Percentiles rank a stretch among this genome's conserved stretches.
phyloP scores from a whole-genome alignment of 306 rosid genomes.

The Cercis canadensis region DNA sequence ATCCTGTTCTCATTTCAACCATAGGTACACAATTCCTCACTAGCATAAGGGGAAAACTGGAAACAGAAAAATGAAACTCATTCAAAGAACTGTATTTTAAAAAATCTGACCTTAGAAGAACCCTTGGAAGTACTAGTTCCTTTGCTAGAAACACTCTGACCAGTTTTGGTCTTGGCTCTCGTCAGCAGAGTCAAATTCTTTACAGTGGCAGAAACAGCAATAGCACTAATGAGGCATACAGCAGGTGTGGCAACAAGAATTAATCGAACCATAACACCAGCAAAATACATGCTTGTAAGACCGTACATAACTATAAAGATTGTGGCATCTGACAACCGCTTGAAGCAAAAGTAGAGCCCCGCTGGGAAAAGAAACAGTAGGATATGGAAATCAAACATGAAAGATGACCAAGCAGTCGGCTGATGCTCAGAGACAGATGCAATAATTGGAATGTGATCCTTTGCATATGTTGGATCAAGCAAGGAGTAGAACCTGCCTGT shows the following conservation, averaged over 20 bases:
- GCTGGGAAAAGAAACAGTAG: slow-evolving; percentile 96
- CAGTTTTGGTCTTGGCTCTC: slow-evolving; percentile 69
- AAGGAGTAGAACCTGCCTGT: slow-evolving; percentile 96
- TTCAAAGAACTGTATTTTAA: slow-evolving; percentile 12
- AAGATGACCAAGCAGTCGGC: slow-evolving; percentile 99
- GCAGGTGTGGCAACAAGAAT: slow-evolving; percentile 99
- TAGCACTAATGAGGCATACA: slow-evolving; percentile 94
- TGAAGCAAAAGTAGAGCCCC: slow-evolving; percentile 98
- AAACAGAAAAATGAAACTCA: slow-evolving; percentile 13
- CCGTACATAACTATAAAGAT: slow-evolving; percentile 97
- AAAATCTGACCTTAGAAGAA: slow-evolving; percentile 80
- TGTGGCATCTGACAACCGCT: slow-evolving; percentile 96
- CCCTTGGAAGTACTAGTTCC: slow-evolving; percentile 65
- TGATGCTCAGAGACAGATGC: slow-evolving; percentile 99
- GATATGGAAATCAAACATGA: slow-evolving; percentile 99
- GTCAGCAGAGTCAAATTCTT: slow-evolving; percentile 79
- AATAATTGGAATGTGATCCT: slow-evolving; percentile 96
- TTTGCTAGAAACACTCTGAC: slow-evolving; percentile 73
- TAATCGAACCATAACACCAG: slow-evolving; percentile 98
- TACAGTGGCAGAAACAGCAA: slow-evolving; percentile 90
- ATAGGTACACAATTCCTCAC: background rate
- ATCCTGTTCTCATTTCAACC: background rate
- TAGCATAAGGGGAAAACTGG: background rate
- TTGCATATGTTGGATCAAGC: slow-evolving; percentile 98
- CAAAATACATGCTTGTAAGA: slow-evolving; percentile 99